These are phyloP conservation scores for Monosporascus sp. DNA, from an alignment of 2,329 filamentous ascomycete genomes.

Conservation along the genomic window DNA sequence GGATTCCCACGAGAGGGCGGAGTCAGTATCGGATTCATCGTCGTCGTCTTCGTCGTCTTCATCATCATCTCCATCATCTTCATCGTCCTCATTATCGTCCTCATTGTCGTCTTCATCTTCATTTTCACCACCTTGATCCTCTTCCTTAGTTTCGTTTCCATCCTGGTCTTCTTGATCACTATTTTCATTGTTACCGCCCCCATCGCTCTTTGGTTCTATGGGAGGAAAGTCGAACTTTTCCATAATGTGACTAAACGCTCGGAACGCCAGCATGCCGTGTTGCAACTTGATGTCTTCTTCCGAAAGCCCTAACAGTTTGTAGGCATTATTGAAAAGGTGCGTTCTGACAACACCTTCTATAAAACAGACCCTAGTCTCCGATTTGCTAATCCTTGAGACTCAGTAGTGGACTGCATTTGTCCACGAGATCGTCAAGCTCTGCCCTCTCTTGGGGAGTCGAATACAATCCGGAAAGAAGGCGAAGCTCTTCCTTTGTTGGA, in stretches of 20 bases:
- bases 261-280: conserved; percentile 35
- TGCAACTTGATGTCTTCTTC: conserved; percentile 35
- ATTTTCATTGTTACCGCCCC: neutral
- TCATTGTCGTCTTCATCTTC: conserved; percentile 3
- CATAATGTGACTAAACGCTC: conserved; percentile 33
- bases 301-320: conserved; percentile 29
- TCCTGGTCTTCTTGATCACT: conserved; percentile 1
- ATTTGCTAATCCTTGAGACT: conserved; percentile 14
- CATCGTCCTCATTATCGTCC: conserved; percentile 4
- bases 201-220: conserved; percentile 10
- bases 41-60: conserved; percentile 6
- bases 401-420: conserved; percentile 33
- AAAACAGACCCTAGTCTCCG: conserved; percentile 22
- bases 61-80: conserved; percentile 1
- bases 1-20: conserved; percentile 4
- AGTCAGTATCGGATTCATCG: neutral
- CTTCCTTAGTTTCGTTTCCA: conserved; percentile 1
- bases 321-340: conserved; percentile 35
- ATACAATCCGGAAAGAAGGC: conserved; percentile 31
- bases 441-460: conserved; percentile 25
- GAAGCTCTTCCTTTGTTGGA: conserved; percentile 33
- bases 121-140: conserved; percentile 8
- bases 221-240: conserved; percentile 27
- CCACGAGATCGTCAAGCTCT: conserved; percentile 30
- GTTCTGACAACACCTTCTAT: conserved; percentile 32